These are phyloP conservation scores for Brasenia schreberi DNA, from an alignment of 164 flowering plant species.

Conservation along the genomic window DNA sequence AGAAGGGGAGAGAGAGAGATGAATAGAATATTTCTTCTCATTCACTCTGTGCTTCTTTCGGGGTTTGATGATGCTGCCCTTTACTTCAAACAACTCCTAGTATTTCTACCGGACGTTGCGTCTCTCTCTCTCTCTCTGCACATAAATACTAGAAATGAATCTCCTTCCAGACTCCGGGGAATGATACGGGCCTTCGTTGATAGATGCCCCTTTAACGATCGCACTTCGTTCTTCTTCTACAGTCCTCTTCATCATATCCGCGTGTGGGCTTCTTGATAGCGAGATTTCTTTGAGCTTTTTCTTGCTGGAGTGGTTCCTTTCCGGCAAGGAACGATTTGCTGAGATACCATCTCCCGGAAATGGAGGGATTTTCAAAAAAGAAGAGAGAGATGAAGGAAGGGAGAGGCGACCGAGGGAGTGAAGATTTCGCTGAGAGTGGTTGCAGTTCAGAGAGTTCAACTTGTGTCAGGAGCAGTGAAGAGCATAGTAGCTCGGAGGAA, in stretches of 20 bases:
- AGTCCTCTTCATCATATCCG: neutral
- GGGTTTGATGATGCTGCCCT: too few species aligned
- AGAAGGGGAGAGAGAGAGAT: too few species aligned
- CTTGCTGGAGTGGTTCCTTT: neutral
- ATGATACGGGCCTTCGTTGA: too few species aligned
- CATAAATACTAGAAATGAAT: too few species aligned
- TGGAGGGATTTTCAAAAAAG: neutral
- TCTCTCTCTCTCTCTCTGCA: too few species aligned
- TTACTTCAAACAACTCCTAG: too few species aligned
- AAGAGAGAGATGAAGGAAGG: neutral
- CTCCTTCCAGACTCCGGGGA: too few species aligned
- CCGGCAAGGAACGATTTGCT: neutral
- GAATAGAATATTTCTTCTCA: too few species aligned
- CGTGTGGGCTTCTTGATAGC: neutral
- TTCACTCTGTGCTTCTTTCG: too few species aligned
- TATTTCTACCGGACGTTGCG: too few species aligned
- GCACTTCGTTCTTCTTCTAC: too few species aligned
- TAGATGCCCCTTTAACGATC: too few species aligned
- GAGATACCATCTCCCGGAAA: neutral
- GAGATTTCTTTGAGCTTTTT: neutral
- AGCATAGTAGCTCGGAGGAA: constrained; percentile 34
- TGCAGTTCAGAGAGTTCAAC: constrained; percentile 50
- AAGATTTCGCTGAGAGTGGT: neutral
- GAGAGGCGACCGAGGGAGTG: neutral
- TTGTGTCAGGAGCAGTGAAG: constrained; percentile 46